Base-by-base conservation (phyloP, 192 early-diverging fungal genomes). In the Rhizoclosmatium globosum region DNA sequence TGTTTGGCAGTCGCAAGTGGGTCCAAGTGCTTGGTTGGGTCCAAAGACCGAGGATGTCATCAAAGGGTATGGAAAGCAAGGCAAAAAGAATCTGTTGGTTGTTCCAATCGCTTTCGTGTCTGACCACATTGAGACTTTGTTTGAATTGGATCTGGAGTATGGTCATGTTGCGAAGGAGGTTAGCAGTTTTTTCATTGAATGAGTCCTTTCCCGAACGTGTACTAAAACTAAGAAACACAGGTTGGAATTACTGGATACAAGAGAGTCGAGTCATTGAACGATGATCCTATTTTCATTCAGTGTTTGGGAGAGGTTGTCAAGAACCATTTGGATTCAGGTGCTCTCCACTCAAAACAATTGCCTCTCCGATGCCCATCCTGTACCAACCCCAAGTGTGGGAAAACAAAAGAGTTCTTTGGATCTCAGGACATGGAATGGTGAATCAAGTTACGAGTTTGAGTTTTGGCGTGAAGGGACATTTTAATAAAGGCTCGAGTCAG, bases 71-170 rank as follows among this genome's bases (percentile, higher is more conserved):
- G 96, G 89, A 19, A 87, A 92, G 62, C 83, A 86, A 42, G 95
- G 96, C 0, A 83, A 93, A 76, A 95, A 92, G 50, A 91, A 97
- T 79, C 76, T 97, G 39, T 84, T 98, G 19, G 80, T 97, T 45
- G 92, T 99, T 2, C 97, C 97, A 1, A 93, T 99, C 80, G 96
- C 97, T 1, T 99, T 99, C 66, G 96, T 96, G 2, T 94, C 93
- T 41, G 97, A 99, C 79, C 97, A 99, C 80, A 94, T 99, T 59
- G 97, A 99, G 81, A 99, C 97, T 2, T 82, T 99, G 68, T 99
- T 91, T 89, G 97, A 99, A 89, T 86, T 99, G 64, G 97, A 99
- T 83, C 77, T 95, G 21, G 97, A 99, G 77, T 99, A 97, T 77
- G 94, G 93, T 2, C 85, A 95, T 46, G 87, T 95, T 44, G 97